Percentiles rank a stretch among this genome's conserved stretches.
Conservation (phyloP, 139 green algal genomes). For the Dunaliella primolecta region DNA sequence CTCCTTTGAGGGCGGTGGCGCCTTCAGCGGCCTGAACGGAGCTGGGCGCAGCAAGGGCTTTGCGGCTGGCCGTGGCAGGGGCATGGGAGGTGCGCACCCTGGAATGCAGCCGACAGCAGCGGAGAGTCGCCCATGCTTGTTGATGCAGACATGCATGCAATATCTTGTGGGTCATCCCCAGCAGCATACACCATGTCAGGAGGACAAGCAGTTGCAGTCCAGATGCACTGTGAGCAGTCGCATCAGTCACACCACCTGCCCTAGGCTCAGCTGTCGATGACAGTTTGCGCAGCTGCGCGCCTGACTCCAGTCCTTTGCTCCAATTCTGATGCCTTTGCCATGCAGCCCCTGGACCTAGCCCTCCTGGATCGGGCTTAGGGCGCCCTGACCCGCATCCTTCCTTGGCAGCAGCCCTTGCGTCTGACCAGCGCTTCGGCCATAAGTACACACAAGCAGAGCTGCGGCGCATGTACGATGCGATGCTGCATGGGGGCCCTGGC, state of each 20-base stretch:
- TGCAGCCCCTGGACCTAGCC: not conserved
- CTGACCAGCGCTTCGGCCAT: not conserved
- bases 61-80: not conserved
- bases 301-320: too few species aligned
- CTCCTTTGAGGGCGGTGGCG: not conserved
- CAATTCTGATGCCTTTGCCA: too few species aligned
- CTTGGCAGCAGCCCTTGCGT: not conserved
- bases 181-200: too few species aligned
- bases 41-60: conserved; percentile 9
- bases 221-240: too few species aligned
- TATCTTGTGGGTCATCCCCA: too few species aligned
- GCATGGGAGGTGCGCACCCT: not conserved
- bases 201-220: too few species aligned
- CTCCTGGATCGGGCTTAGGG: not conserved
- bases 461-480: conserved; percentile 12
- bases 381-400: not conserved
- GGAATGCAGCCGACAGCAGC: conserved; percentile 1
- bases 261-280: too few species aligned
- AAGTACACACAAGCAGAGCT: conserved; percentile 1
- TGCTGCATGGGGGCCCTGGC: not conserved
- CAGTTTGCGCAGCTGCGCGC: too few species aligned
- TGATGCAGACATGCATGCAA: too few species aligned
- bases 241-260: too few species aligned
- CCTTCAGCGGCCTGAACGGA: not conserved
- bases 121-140: too few species aligned